These are phyloP conservation scores for Leptographium flavum DNA, from an alignment of 2,329 filamentous ascomycete species.

Conservation along the genomic window DNA sequence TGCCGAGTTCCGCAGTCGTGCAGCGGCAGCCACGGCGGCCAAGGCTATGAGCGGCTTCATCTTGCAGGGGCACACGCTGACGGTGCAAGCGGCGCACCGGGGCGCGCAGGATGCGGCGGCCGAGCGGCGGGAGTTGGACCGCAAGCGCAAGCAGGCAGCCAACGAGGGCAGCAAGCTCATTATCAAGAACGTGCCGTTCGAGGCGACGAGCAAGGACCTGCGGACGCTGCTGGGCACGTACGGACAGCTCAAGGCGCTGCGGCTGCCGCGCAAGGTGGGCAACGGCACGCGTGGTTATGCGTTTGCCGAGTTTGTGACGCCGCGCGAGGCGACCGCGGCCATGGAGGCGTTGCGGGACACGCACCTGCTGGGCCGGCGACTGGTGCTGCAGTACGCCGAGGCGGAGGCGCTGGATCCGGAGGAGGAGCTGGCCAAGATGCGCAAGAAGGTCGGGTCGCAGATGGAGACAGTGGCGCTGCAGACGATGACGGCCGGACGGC, in stretches of 20 bases:
- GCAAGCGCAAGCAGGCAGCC: conserved; percentile 62
- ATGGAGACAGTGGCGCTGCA: conserved; percentile 83
- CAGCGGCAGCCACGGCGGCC: conserved; percentile 65
- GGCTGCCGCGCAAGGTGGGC: conserved; percentile 91
- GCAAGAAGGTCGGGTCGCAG: conserved; percentile 85
- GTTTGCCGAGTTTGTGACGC: conserved; percentile 74
- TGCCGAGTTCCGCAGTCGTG: conserved; percentile 69
- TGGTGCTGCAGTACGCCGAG: conserved; percentile 85
- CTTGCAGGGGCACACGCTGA: conserved; percentile 75
- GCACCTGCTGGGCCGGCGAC: conserved; percentile 75
- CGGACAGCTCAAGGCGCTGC: conserved; percentile 81
- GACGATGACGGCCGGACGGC: conserved; percentile 63
- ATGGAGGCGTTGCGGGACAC: conserved; percentile 85
- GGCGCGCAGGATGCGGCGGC: conserved; percentile 68
- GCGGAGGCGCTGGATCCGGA: conserved; percentile 83
- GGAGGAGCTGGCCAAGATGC: conserved; percentile 92
- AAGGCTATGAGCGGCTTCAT: conserved; percentile 77
- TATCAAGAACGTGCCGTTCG: conserved; percentile 96
- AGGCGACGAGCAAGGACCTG: conserved; percentile 86
- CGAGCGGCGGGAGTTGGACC: conserved; percentile 70
- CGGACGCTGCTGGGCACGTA: conserved; percentile 75
- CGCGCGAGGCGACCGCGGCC: conserved; percentile 76
- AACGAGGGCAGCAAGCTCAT: conserved; percentile 74
- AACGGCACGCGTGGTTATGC: conserved; percentile 81
- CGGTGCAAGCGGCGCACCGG: conserved; percentile 77